Base-by-base conservation (phyloP, 768 basidiomycete genomes). In the Macrolepiota fuliginosa region DNA sequence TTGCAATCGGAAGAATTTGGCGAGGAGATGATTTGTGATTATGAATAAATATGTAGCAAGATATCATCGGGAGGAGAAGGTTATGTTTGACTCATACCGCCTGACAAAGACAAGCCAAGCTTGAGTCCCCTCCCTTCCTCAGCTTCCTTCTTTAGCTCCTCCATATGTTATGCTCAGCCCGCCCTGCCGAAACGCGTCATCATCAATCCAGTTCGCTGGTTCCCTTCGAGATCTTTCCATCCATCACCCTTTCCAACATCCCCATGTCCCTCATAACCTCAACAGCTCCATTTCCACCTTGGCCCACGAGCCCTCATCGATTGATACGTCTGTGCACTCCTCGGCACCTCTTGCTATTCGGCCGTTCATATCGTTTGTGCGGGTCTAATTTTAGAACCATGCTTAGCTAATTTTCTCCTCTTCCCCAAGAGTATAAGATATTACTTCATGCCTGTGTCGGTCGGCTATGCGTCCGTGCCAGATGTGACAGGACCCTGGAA, bases 31-130 rank as follows among this genome's bases (percentile, higher is more conserved):
- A 52, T 27, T n/a, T 25, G 50, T 22, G 22, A 22, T 13, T n/a
- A 32, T 24, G 46, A 51, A 24, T 42, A 29, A 42, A 50, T 53
- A 36, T 22, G 49, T 27, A 22, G 35, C 42, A 53, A 62, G 39
- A 67, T 65, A 46, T 61, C 63, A 51, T 60, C 58, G 64, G 58
- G 65, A 59, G 58, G 55, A 57, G 51, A 58, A 61, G 63, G 65
- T 51, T 58, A 36, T 29, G 42, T 24, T 69, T 72, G 71, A 72
- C 66, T 70, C 71, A 72, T 66, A 63, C 62, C 42, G 15, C 54
- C 63, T 70, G 62, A 70, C 71, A 70, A 71, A 71, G 67, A 66
- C 37, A 35, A 45, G 25, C 7, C n/a, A n/a, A n/a, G 27, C 24
- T 45, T 55, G 39, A 17, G 3, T 51, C 27, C 45, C 37, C 36